Conservation (phyloP, 2,329 filamentous ascomycete genomes). For the Ascocoryne sarcoides region DNA sequence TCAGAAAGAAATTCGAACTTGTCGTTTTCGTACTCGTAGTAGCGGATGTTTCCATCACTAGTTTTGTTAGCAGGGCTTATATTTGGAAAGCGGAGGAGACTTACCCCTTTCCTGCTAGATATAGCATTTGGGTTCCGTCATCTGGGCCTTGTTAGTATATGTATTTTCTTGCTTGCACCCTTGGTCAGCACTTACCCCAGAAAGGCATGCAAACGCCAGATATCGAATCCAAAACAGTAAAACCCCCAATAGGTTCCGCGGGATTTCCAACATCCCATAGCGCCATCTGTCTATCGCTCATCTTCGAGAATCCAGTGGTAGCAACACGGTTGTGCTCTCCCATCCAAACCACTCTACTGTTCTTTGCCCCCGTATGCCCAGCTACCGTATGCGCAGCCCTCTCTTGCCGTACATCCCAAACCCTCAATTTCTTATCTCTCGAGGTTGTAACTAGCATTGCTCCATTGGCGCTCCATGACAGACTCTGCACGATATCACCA, state of each 20-base stretch:
- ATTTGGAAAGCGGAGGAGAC: conserved; percentile 27
- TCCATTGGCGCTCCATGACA: conserved; percentile 91
- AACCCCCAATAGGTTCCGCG: conserved; percentile 76
- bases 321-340: conserved; percentile 93
- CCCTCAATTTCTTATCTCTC: conserved; percentile 93
- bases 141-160: conserved; percentile 38
- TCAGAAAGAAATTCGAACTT: conserved; percentile 97
- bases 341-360: conserved; percentile 94
- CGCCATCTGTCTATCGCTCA: conserved; percentile 95
- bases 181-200: conserved; percentile 67
- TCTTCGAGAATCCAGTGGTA: conserved; percentile 93
- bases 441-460: conserved; percentile 84
- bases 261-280: conserved; percentile 86
- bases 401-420: conserved; percentile 96
- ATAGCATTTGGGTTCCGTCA: conserved; percentile 88
- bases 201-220: conserved; percentile 99
- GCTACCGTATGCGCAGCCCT: conserved; percentile 73
- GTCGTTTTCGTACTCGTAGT: conserved; percentile 97
- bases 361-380: conserved; percentile 91
- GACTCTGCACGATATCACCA: conserved; percentile 84
- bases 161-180: too few species aligned
- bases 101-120: conserved; percentile 93
- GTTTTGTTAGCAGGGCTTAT: conserved; percentile 6
- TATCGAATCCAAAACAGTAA: conserved; percentile 85
- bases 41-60: conserved; percentile 96